phyloP scores from a whole-genome alignment of 305 asterid species.

The Fraxinus paxiana region DNA sequence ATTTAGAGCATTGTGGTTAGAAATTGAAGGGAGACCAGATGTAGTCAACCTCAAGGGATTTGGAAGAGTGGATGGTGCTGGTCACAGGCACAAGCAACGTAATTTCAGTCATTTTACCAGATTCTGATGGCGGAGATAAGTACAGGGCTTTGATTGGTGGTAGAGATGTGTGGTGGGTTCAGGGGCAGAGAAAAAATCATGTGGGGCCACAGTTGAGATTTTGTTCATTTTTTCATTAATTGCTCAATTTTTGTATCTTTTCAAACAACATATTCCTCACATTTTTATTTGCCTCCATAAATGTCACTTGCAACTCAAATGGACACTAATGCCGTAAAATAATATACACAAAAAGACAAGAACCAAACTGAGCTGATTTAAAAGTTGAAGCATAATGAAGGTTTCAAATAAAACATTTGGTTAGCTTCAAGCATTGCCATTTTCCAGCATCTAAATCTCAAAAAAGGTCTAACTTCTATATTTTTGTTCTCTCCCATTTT shows the following conservation, averaged over 20 bases:
- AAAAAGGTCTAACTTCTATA: background rate
- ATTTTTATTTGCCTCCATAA: background rate
- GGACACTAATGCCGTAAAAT: background rate
- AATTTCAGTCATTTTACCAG: background rate
- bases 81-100: background rate
- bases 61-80: background rate
- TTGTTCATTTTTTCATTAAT: background rate
- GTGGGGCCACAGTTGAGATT: background rate
- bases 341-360: background rate
- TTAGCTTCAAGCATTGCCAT: background rate
- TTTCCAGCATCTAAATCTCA: background rate
- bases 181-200: background rate
- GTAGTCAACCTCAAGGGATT: background rate
- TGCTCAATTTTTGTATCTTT: background rate
- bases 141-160: background rate
- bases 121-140: background rate
- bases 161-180: background rate
- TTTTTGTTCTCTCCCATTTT: background rate
- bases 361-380: background rate
- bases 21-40: background rate
- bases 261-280: background rate
- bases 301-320: background rate
- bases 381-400: background rate
- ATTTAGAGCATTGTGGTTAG: background rate
- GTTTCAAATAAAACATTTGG: background rate